Conservation (phyloP, 1,284 basidiomycete species). For the Sporisorium iseilematis-ciliati region DNA sequence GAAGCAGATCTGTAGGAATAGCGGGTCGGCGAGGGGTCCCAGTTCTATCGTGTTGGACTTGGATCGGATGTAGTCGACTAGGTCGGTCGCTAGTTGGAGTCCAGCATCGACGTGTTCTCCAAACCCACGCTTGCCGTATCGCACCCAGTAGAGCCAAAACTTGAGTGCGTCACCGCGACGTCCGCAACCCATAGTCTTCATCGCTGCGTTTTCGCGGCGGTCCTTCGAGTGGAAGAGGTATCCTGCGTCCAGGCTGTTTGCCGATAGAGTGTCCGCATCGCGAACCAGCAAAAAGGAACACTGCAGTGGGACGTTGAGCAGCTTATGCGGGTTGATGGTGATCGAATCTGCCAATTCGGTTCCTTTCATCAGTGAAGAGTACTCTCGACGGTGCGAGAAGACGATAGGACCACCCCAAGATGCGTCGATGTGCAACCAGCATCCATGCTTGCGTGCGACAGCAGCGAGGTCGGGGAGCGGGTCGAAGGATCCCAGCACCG, state of each 20-base stretch:
- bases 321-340: slow-evolving; percentile 71
- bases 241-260: slow-evolving; percentile 70
- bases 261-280: slow-evolving; percentile 64
- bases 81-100: slow-evolving; percentile 34
- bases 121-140: slow-evolving; percentile 67
- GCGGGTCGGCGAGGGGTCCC: slow-evolving; percentile 53
- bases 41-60: slow-evolving; percentile 50
- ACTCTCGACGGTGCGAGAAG: slow-evolving; percentile 58
- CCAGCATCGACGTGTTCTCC: slow-evolving; percentile 65
- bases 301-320: slow-evolving; percentile 70
- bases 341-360: slow-evolving; percentile 67
- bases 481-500: slow-evolving; percentile 71
- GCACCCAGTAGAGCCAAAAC: slow-evolving; percentile 71
- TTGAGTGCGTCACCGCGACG: slow-evolving; percentile 71
- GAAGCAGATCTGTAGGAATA: slow-evolving; percentile 67
- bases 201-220: slow-evolving; percentile 47
- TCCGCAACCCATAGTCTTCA: slow-evolving; percentile 70
- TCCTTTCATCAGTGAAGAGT: slow-evolving; percentile 60
- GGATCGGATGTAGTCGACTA: slow-evolving; percentile 48
- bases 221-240: slow-evolving; percentile 70
- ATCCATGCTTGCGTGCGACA: slow-evolving; percentile 56
- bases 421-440: slow-evolving; percentile 71
- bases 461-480: slow-evolving; percentile 66
- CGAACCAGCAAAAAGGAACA: slow-evolving; percentile 70
- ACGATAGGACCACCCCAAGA: slow-evolving; percentile 71